Evolutionary conservation across 2,329 filamentous ascomycete species (phyloP), one percentile per base, ranked within the genome.

Genomic region (Xylaria sp.): DNA sequence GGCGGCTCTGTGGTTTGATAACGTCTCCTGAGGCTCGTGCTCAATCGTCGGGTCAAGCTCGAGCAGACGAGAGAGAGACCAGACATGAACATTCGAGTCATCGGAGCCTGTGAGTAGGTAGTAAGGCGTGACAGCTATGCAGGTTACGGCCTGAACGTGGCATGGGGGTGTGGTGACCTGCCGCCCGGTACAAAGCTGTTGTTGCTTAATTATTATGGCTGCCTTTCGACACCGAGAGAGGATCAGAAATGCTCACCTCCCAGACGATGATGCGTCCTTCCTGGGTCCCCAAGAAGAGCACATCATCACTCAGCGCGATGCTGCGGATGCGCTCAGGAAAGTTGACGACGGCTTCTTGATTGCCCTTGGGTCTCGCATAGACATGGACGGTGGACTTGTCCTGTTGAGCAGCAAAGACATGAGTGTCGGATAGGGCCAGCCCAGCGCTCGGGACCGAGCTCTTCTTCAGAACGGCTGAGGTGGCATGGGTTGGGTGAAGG

Each of bases 301-400:
- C 86, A 70, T 92, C 87, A 54, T 87, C 90, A 27, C 89, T 88
- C 61, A 96, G 84, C 25, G 89, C 86, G 74, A 97, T 81, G 79
- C 92, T 94, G 70, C 89, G 90, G 75, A 99, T 93, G 73, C 90
- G 88, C 79, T 98, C 95, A 0, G 92, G 90, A 74, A 99, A 97
- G 0, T 94, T 91, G 22, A 98, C 89, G 20, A 93, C 87, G 6
- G 93, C 92, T 80, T 98, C 95, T 77, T 97, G 94, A 73, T 92
- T 96, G 31, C 92, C 92, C 69, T 92, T 92, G 65, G 89, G 85
- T 62, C 94, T 87, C 65, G 88, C 94, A 80, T 98, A 99, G 62
- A 99, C 93, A 80, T 98, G 93, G 1, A 99, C 87, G 47, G 97
- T 92, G 0, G 94, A 93, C 79, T 97, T 98, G 71, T 94, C 94